Evolutionary conservation across 2,329 filamentous ascomycete species (phyloP).

Genomic region (Ophiostoma novo-ulmi): DNA sequence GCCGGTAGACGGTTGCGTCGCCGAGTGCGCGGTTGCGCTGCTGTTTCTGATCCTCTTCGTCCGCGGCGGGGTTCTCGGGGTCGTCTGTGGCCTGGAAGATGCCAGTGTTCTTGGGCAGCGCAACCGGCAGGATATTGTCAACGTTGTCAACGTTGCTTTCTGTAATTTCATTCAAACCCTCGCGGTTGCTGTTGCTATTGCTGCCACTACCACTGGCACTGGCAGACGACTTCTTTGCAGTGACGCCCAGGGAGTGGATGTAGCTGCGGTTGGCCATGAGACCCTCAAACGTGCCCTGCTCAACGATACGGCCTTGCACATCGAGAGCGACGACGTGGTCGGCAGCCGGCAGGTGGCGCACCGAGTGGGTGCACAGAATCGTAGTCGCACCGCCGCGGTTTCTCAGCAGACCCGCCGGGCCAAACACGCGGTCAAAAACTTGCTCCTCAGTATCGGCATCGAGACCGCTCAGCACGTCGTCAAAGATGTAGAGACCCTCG

Average conservation of each 20-base stretch:
- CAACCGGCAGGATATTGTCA: background rate
- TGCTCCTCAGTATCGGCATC: constrained; percentile 40
- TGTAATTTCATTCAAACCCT: background rate
- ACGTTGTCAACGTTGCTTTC: background rate
- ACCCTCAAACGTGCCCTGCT: constrained; percentile 41
- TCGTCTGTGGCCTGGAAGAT: background rate
- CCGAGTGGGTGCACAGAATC: constrained; percentile 39
- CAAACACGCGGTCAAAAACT: constrained; percentile 40
- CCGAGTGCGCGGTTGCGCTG: background rate
- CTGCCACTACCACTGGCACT: background rate
- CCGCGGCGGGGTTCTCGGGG: background rate
- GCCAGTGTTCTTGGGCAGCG: background rate
- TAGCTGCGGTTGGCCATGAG: constrained; percentile 39
- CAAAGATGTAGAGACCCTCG: constrained; percentile 28
- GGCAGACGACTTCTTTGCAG: constrained; percentile 6
- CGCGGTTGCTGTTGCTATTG: background rate
- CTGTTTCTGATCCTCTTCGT: background rate
- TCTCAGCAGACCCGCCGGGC: constrained; percentile 20
- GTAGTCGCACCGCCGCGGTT: constrained; percentile 17
- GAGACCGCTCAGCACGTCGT: constrained; percentile 30
- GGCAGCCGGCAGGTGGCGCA: constrained; percentile 38
- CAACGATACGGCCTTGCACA: constrained; percentile 37
- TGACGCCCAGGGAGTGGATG: constrained; percentile 37
- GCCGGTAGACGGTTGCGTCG: background rate
- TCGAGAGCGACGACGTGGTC: constrained; percentile 46